Evolutionary conservation across 2,329 filamentous ascomycete species (phyloP).

Genomic region (Plectosphaerella cucumerina): DNA sequence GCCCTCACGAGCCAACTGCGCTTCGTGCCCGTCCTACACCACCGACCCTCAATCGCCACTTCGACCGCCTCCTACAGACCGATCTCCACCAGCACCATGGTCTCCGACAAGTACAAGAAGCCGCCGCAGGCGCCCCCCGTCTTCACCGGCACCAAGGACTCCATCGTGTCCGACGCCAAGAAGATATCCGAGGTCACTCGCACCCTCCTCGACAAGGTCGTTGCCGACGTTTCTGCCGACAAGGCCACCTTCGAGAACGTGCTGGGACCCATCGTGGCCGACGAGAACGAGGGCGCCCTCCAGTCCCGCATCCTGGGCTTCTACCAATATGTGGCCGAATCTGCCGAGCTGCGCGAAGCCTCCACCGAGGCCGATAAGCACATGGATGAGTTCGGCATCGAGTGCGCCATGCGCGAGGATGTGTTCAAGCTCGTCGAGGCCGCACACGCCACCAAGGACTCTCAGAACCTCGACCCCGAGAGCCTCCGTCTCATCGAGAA

Average conservation of each 20-base stretch:
- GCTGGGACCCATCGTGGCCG: constrained; percentile 63
- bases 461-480: constrained; percentile 61
- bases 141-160: constrained; percentile 70
- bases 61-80: constrained; percentile 21
- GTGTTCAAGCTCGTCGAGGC: constrained; percentile 65
- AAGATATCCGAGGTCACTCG: constrained; percentile 60
- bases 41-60: constrained; percentile 20
- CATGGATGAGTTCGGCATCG: constrained; percentile 73
- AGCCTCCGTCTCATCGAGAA: constrained; percentile 70
- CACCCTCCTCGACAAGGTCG: constrained; percentile 62
- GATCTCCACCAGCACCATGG: constrained; percentile 54
- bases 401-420: constrained; percentile 77
- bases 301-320: constrained; percentile 67
- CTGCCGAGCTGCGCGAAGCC: constrained; percentile 66
- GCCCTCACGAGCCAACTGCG: constrained; percentile 54
- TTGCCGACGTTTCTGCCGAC: constrained; percentile 51
- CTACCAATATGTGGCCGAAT: constrained; percentile 72
- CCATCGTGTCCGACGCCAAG: constrained; percentile 64
- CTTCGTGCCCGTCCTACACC: constrained; percentile 21
- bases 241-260: constrained; percentile 52
- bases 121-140: constrained; percentile 74
- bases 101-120: constrained; percentile 59
- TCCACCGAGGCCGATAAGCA: constrained; percentile 73
- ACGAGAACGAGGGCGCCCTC: constrained; percentile 62
- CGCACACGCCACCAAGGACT: constrained; percentile 46